These are phyloP conservation scores for Xanthoceras sorbifolium DNA, from an alignment of 345 rosid genomes.

Conservation along the genomic window DNA sequence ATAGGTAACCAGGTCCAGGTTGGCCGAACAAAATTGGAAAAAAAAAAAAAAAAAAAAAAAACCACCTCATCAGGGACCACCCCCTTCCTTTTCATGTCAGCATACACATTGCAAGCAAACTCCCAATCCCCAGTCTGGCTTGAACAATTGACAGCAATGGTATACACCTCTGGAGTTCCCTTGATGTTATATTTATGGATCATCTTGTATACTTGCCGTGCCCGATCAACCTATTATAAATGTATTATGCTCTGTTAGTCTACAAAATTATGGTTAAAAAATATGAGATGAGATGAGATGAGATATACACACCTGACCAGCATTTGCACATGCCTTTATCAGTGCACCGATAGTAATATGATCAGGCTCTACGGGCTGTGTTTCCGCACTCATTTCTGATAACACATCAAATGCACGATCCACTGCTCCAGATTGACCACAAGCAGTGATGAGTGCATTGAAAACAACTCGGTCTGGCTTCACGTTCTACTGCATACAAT, in stretches of 20 bases:
- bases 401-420: constrained; percentile 98
- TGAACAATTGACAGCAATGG: constrained; percentile 79
- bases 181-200: constrained; percentile 62
- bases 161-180: constrained; percentile 95
- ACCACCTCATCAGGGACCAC: constrained; percentile 92
- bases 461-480: constrained; percentile 98
- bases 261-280: background rate
- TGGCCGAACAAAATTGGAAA: background rate
- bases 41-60: constrained; percentile 24
- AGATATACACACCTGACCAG: constrained; percentile 73
- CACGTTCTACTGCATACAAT: constrained; percentile 90
- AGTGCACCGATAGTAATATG: constrained; percentile 87
- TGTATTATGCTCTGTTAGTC: constrained; percentile 20
- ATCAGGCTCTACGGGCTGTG: constrained; percentile 93
- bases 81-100: constrained; percentile 71
- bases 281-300: constrained; percentile 15
- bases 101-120: constrained; percentile 66
- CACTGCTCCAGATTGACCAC: constrained; percentile 95
- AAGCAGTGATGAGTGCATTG: constrained; percentile 96
- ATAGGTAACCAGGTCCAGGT: background rate
- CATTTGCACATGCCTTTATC: constrained; percentile 84
- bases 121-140: constrained; percentile 91
- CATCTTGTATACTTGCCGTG: constrained; percentile 81
- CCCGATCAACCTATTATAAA: constrained; percentile 70
- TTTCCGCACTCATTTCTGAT: constrained; percentile 88